phyloP scores from a whole-genome alignment of 164 flowering plant species.

The Vitis amurensis region DNA sequence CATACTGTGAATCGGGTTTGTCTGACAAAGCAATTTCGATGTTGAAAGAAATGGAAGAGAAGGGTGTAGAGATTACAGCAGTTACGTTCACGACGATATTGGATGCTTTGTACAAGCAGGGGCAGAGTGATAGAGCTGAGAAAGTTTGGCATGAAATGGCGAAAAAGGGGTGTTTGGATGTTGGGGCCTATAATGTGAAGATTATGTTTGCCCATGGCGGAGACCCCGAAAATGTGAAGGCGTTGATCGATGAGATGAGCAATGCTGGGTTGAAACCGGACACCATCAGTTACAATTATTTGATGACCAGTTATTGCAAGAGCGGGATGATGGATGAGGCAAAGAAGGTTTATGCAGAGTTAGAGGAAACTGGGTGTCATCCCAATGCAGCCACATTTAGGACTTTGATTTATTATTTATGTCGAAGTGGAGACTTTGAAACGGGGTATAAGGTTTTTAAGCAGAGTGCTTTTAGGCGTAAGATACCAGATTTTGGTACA shows the following conservation, averaged over 20 bases:
- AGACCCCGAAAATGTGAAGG: slow-evolving; percentile 45
- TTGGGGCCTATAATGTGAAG: slow-evolving; percentile 67
- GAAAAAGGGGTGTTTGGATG: slow-evolving; percentile 58
- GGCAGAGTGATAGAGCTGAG: slow-evolving; percentile 50
- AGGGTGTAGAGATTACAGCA: slow-evolving; percentile 45
- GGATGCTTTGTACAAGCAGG: slow-evolving; percentile 59
- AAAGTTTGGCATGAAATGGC: slow-evolving; percentile 66
- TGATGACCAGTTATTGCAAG: slow-evolving; percentile 58
- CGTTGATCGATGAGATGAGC: slow-evolving; percentile 71
- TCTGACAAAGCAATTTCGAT: slow-evolving; percentile 42
- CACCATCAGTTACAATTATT: slow-evolving; percentile 55
- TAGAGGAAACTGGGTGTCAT: slow-evolving; percentile 45
- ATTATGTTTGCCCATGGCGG: slow-evolving; percentile 42
- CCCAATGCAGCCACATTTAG: slow-evolving; percentile 82
- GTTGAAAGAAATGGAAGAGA: slow-evolving; percentile 61
- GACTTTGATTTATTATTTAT: slow-evolving; percentile 46
- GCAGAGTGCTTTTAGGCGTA: slow-evolving; percentile 53
- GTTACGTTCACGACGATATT: slow-evolving; percentile 58
- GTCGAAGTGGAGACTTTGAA: slow-evolving; percentile 43
- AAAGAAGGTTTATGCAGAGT: slow-evolving; percentile 49
- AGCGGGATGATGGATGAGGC: slow-evolving; percentile 71
- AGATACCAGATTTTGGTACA: slow-evolving; percentile 61
- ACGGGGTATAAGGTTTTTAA: slow-evolving; percentile 57
- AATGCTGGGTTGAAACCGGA: slow-evolving; percentile 58
- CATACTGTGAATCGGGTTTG: slow-evolving; percentile 52